Evolutionary conservation across 441 rosid species (phyloP), one percentile per base, ranked within the genome.

Genomic region (Raphanus hybrid): DNA sequence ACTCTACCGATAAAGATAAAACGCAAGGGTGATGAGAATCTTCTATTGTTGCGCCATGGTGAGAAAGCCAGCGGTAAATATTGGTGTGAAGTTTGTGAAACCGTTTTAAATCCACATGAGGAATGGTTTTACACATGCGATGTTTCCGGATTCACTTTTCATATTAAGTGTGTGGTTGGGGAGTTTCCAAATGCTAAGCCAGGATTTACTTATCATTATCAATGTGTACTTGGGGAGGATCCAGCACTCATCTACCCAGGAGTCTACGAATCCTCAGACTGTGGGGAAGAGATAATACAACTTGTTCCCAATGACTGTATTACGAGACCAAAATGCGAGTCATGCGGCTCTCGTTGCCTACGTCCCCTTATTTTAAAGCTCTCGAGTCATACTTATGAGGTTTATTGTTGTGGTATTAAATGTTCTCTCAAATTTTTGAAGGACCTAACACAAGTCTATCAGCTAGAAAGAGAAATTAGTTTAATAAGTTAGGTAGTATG

Each of bases 51-150:
- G 18, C 3, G 35, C 10, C 64, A 3, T 32, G 26, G 29, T 15
- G 82, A 69, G 55, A 3, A 55, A 27, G 39, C 45, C 4, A 63
- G 37, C 1, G 71, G 67, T n/a, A 71, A 74, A 20, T 66, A 34
- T 10, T 68, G 55, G 63, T 73, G 78, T 68, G 78, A 74, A n/a
- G 45, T 78, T 15, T 73, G 74, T 39, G 73, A 78, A 73, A 45
- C 29, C 9, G 0, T 27, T 26, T 54, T 73, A 59, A 50, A 72
- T 20, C 48, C 73, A 32, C 63, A 45, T 23, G 2, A 23, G 52
- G 35, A 29, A 6, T 78, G 69, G 74, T 78, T 66, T 61, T 72
- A 78, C 43, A 8, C 48, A 4, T 60, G 77, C 15, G 0, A 23
- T 32, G 59, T 41, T 5, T 79, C 69, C 5, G 67, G 69, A 20